Evolutionary conservation across 148 eudicot genomes (phyloP), one percentile per base, ranked within the genome.

Genomic region (Linanthus parryae): DNA sequence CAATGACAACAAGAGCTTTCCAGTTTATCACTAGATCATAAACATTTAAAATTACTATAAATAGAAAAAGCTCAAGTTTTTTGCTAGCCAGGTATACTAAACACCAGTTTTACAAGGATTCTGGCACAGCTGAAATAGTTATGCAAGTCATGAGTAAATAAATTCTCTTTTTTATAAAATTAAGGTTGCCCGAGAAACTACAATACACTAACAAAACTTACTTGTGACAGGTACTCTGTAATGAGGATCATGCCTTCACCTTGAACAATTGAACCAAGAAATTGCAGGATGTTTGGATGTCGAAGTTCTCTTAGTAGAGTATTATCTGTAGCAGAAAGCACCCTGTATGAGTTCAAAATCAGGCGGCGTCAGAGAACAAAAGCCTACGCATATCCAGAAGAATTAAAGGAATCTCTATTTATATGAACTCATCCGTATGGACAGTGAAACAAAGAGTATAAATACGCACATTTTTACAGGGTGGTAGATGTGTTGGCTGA

Each of bases 211-310:
- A n/a, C n/a, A n/a, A n/a, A 13, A 36, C 55, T n/a, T 55, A 71
- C 75, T 50, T 61, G 35, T n/a, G 70, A 46, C 60, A 71, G 38
- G 47, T 59, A 56, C 56, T 71, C 75, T 11, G 75, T 71, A 8
- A 71, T 71, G 33, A 71, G 64, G 59, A 65, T 71, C 75, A 71
- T 71, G 40, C 65, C 66, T 36, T 66, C 70, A 44, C 70, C 75
- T 29, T 71, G 70, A 49, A 71, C 62, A 26, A 71, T 71, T 18
- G 75, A 71, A 24, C 75, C 75, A 50, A 71, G 75, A 65, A 71
- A 71, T 56, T 71, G 70, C 63, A 71, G 30, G 42, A 71, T 71
- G 52, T 71, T 71, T 21, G 75, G 75, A 61, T 71, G 75, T 1
- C 75, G 75, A 65, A 71, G 75, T 44, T 71, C 75, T 51, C 70